Percentiles rank a stretch among this genome's conserved stretches.
phyloP scores from a whole-genome alignment of 2,329 filamentous ascomycete species.

The Fusarium sp. region DNA sequence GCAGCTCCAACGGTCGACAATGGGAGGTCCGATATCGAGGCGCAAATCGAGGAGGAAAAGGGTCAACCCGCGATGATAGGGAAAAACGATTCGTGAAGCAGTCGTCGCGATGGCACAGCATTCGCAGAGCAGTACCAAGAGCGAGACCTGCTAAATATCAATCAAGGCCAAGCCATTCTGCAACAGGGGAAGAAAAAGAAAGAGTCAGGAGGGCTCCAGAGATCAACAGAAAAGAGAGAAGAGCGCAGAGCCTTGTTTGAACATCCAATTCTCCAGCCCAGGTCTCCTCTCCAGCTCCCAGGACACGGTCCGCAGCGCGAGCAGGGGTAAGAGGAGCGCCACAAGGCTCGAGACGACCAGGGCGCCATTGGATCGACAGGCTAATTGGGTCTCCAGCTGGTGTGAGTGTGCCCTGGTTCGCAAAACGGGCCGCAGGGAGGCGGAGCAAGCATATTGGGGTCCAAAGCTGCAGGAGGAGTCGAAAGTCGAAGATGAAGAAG shows the following conservation, averaged over 20 bases:
- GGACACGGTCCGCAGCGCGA: conserved; percentile 5
- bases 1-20: neutral
- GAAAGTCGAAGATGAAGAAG: neutral
- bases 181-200: neutral
- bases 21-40: neutral
- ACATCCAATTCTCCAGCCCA: conserved; percentile 1
- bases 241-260: conserved; percentile 30
- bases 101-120: neutral
- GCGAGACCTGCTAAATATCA: neutral
- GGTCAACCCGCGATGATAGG: neutral
- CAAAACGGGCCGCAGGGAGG: conserved; percentile 4
- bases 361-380: conserved; percentile 28
- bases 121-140: conserved; percentile 6
- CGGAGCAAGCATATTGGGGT: conserved; percentile 7
- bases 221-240: neutral
- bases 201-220: neutral
- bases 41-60: neutral
- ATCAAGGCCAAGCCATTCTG: conserved; percentile 24
- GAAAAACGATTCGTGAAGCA: neutral
- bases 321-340: conserved; percentile 5
- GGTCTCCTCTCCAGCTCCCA: neutral
- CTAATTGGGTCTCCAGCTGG: conserved; percentile 18
- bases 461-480: conserved; percentile 8
- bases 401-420: neutral
- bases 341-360: conserved; percentile 24